Base-by-base conservation (phyloP, 441 rosid genomes). In the Francoa sonchifolia region DNA sequence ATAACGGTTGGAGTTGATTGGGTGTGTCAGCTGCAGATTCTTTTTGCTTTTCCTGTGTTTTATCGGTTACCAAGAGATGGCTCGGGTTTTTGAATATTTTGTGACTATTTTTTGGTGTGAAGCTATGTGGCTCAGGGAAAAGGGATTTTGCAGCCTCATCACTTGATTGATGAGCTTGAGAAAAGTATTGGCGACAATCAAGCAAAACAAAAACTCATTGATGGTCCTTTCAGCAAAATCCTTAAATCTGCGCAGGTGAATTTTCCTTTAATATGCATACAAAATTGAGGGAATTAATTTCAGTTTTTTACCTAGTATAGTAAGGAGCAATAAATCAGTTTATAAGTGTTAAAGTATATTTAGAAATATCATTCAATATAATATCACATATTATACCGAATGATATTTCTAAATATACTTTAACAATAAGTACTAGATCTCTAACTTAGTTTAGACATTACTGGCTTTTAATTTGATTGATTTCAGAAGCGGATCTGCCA, bases 121-220 rank as follows among this genome's bases (percentile, higher is more conserved):
- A 90, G 98, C 74, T 90, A 86, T 28, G 93, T 86, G 57, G 85
- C 66, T 36, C 94, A 86, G 55, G 98, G 98, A 4, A 86, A 90
- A 62, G 93, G 89, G 41, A 77, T 90, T 36, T 46, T 90, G 65
- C 85, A 77, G 19, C 96, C 98, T 8, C 96, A 86, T 61, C 75
- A 69, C 51, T 53, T 90, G 74, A 61, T 85, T 27, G 98, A 90
- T 56, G 93, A 90, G 48, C 72, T 86, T 12, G 85, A 85, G 15
- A 74, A 61, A 23, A 33, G 80, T 13, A 43, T 72, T 19, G 54
- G 67, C 59, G 82, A 74, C 20, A 87, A 74, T 13, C 67, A 68
- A 59, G 55, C 68, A 0, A 62, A 58, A 52, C 29, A 63, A 34
- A 35, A 41, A 17, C 85, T 90, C 11, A 47, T 44, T 7, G 67